phyloP scores from a whole-genome alignment of 768 basidiomycete species.

The Boletus patriciae region DNA sequence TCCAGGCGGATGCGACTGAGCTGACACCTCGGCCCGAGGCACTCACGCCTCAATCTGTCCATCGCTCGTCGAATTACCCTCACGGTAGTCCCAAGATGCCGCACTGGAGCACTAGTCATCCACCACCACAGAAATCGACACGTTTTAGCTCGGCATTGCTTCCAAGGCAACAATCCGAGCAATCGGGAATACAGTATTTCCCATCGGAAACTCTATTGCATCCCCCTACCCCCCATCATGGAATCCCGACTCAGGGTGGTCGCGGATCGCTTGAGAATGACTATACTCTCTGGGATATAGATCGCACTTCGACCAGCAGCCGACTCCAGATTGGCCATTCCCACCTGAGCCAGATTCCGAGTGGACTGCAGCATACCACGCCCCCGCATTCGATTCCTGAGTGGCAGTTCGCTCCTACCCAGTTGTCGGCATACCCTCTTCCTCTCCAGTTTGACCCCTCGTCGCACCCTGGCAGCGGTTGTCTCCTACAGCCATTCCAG shows the following conservation, averaged over 20 bases:
- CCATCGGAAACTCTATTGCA: not conserved
- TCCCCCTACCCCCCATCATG: not conserved
- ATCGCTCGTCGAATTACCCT: not conserved
- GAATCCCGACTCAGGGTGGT: not conserved
- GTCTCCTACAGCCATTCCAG: conserved; percentile 2
- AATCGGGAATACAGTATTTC: not conserved
- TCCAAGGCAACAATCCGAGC: not conserved
- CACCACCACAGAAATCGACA: conserved; percentile 2
- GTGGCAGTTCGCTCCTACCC: conserved; percentile 9
- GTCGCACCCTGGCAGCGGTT: not conserved
- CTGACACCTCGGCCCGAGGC: not conserved
- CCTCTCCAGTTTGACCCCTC: not conserved
- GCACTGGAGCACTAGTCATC: not conserved
- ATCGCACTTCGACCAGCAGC: not conserved
- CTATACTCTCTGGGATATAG: not conserved
- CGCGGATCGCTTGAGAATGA: not conserved
- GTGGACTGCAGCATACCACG: conserved; percentile 1
- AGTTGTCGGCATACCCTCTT: not conserved
- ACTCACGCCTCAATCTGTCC: not conserved
- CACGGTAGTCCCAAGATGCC: not conserved
- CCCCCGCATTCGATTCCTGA: not conserved
- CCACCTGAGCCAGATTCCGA: not conserved
- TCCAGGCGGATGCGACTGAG: conserved; percentile 1
- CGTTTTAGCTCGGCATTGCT: not conserved
- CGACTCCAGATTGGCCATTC: not conserved